Conservation (phyloP, 176 grass and related monocot genomes). For the Musa beccarii region DNA sequence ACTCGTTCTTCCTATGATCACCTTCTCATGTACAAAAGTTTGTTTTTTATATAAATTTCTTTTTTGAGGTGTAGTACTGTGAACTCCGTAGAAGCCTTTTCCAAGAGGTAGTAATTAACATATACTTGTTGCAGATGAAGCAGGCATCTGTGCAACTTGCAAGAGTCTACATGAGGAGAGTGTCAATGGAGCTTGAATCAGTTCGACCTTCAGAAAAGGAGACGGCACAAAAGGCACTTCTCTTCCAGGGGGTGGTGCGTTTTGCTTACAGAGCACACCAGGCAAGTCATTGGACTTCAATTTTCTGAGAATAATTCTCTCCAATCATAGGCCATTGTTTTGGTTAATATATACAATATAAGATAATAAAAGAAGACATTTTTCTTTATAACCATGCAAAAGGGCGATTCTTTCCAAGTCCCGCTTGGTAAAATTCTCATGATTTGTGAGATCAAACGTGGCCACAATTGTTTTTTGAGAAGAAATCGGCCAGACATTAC, state of each 20-base stretch:
- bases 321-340: neutral
- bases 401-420: too few relatives aligned
- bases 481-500: too few relatives aligned
- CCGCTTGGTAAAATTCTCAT: too few relatives aligned
- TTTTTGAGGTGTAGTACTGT: too few relatives aligned
- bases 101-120: neutral
- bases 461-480: neutral
- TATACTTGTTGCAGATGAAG: constrained; percentile 40
- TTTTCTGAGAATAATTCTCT: constrained; percentile 16
- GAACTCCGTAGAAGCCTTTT: too few relatives aligned
- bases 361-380: neutral
- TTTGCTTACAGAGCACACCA: constrained; percentile 74
- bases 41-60: neutral
- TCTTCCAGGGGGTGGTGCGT: constrained; percentile 62
- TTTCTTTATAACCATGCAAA: too few relatives aligned
- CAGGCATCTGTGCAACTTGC: constrained; percentile 62
- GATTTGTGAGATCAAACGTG: too few relatives aligned
- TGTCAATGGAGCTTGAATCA: constrained; percentile 48
- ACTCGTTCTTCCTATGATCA: too few relatives aligned
- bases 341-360: neutral
- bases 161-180: constrained; percentile 64
- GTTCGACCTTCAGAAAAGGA: constrained; percentile 33
- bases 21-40: neutral
- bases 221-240: constrained; percentile 41
- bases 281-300: constrained; percentile 17